Evolutionary conservation across 352 stramenopile genomes (phyloP), one percentile per base, ranked within the genome.

Genomic region (Phytophthora ramorum): DNA sequence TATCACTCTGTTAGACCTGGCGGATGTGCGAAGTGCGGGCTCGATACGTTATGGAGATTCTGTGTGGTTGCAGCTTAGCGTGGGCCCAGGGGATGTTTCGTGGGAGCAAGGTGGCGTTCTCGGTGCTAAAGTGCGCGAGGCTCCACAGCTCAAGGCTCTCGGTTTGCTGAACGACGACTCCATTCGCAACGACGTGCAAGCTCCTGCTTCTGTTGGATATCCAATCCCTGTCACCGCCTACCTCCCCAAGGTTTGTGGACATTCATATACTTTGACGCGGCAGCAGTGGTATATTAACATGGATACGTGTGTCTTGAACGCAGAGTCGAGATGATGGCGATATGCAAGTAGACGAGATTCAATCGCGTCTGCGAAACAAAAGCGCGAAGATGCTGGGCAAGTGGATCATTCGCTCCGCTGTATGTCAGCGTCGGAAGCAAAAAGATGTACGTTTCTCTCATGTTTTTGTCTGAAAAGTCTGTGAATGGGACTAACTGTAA

Each of bases 321-420:
- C 19, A 91, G 81, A 90, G 71, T 28, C 81, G 81, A 41, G 85
- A 93, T 46, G 83, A 90, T 40, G 73, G 75, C 24, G 85, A 93
- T 52, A 64, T 86, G n/a, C 81, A 93, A 37, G 82, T 83, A 19
- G 85, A 93, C 38, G 83, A 92, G 58, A 88, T 92, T 52, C 85
- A 93, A 67, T 88, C 80, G n/a, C 83, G 83, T 17, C 71, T 92
- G 32, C 70, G 85, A 30, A 93, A 93, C 72, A 93, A 93, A 63
- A 71, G 71, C 41, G 85, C 81, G 10, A 85, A 82, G 35, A 90
- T 92, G 79, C 49, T 92, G 3, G 85, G 83, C 48, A 91, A 91
- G 32, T 93, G 85, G 83, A 89, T 88, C 63, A 78, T 93, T 51
- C 81, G 85, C 16, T 91, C 85, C 5, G 83, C 85, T 8, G 56